Evolutionary conservation across 208 protist genomes (phyloP).

Genomic region (Acanthamoeba rhysodes): DNA sequence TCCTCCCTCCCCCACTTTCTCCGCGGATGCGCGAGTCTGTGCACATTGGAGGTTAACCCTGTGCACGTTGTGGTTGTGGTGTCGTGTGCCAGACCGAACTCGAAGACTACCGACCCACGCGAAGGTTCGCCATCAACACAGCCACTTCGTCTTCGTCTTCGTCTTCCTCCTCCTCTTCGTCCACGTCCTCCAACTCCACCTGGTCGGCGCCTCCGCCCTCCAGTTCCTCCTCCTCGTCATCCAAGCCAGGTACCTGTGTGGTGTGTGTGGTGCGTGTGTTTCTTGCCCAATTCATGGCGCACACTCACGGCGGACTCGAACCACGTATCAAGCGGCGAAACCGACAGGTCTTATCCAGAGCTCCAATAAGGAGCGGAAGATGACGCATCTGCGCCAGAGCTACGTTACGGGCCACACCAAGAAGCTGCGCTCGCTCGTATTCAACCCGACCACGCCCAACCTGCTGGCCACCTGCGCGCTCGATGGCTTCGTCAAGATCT

Average conservation of each 20-base stretch:
- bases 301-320: neutral
- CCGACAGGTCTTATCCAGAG: neutral
- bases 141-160: neutral
- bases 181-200: neutral
- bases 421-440: constrained; percentile 45
- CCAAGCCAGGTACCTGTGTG: neutral
- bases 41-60: neutral
- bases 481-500: constrained; percentile 12
- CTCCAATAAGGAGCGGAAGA: neutral
- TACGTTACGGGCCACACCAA: constrained; percentile 12
- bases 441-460: constrained; percentile 18
- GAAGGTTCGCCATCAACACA: neutral
- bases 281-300: too few relatives aligned
- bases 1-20: neutral
- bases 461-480: constrained; percentile 26
- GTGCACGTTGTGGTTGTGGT: neutral
- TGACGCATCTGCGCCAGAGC: constrained; percentile 6
- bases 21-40: too few relatives aligned
- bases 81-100: neutral
- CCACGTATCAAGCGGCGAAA: neutral
- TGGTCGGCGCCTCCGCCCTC: neutral
- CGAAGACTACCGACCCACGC: neutral
- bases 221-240: neutral
- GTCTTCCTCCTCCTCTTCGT: neutral
- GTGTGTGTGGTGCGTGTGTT: too few relatives aligned